Evolutionary conservation across 495 filamentous ascomycete species (phyloP).

Genomic region (Aspergillus panamensis): DNA sequence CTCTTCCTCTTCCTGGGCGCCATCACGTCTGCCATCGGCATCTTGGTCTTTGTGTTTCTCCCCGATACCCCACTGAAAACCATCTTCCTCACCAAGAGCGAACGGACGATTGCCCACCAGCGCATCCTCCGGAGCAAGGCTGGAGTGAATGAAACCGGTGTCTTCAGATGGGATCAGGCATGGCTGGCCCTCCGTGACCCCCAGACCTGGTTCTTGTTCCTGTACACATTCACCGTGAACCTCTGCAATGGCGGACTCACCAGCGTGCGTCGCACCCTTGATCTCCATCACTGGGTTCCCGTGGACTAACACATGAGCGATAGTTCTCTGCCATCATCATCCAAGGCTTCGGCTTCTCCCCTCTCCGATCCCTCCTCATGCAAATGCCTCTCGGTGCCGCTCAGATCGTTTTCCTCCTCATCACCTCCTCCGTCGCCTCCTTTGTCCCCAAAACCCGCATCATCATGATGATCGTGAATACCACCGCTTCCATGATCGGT

Average conservation of each 20-base stretch:
- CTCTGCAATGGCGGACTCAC: slow-evolving; percentile 46
- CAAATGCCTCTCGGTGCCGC: slow-evolving; percentile 41
- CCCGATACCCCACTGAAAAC: slow-evolving; percentile 50
- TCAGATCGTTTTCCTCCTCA: slow-evolving; percentile 34
- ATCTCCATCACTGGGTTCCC: background rate
- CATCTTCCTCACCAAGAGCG: slow-evolving; percentile 42
- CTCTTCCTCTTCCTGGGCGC: slow-evolving; percentile 43
- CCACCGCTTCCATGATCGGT: slow-evolving; percentile 45
- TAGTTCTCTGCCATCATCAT: slow-evolving; percentile 44
- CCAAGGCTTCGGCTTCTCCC: slow-evolving; percentile 38
- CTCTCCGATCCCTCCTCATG: slow-evolving; percentile 37
- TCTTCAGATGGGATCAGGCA: slow-evolving; percentile 56
- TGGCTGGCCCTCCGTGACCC: slow-evolving; percentile 49
- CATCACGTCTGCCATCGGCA: slow-evolving; percentile 36
- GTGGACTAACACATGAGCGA: background rate
- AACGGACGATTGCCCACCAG: slow-evolving; percentile 52
- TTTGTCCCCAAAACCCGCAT: slow-evolving; percentile 29
- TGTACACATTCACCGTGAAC: slow-evolving; percentile 40
- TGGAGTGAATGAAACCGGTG: slow-evolving; percentile 53
- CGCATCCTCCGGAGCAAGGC: slow-evolving; percentile 58
- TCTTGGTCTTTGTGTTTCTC: slow-evolving; percentile 42
- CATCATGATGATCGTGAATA: slow-evolving; percentile 34
- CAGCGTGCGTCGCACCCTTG: slow-evolving; percentile 21
- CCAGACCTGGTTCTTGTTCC: slow-evolving; percentile 45
- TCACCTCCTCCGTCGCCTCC: slow-evolving; percentile 32